A percentile compares a stretch with the other conserved stretches of the same genome.
Conservation (phyloP, 139 green algal genomes). For the Closterium sp. region DNA sequence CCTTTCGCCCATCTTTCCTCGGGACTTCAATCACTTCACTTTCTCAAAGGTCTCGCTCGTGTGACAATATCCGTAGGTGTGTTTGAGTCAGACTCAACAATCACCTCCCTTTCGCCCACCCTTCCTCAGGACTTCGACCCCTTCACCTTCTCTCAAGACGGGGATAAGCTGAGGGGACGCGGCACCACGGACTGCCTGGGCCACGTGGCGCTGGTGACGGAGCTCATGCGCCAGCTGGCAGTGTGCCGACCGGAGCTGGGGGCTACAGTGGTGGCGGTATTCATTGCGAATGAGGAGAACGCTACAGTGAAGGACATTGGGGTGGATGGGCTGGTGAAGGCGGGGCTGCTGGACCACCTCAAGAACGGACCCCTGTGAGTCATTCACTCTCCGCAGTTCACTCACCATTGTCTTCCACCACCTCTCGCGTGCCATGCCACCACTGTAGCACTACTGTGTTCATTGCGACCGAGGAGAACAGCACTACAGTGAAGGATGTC, state of each 20-base stretch:
- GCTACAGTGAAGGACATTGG: slow-evolving; percentile 66
- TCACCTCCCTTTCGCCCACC: too few relatives aligned
- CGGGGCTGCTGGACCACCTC: slow-evolving; percentile 60
- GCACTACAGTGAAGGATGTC: too few relatives aligned
- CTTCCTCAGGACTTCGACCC: slow-evolving; percentile 61
- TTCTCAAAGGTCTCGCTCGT: too few relatives aligned
- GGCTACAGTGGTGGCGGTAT: slow-evolving; percentile 66
- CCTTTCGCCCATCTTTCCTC: too few relatives aligned
- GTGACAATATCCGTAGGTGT: too few relatives aligned
- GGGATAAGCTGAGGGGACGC: slow-evolving; percentile 67
- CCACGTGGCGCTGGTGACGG: slow-evolving; percentile 72
- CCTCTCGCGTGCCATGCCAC: too few relatives aligned
- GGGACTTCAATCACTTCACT: slow-evolving; percentile 68
- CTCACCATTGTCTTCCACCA: neutral
- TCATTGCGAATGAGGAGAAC: slow-evolving; percentile 77
- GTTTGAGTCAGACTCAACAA: too few relatives aligned
- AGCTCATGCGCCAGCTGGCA: slow-evolving; percentile 63
- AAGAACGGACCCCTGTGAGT: slow-evolving; percentile 56
- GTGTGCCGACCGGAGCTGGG: slow-evolving; percentile 57
- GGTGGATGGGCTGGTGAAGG: slow-evolving; percentile 67
- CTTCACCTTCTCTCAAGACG: slow-evolving; percentile 66
- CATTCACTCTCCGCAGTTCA: neutral
- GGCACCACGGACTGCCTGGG: slow-evolving; percentile 79
- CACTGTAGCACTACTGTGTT: too few relatives aligned
- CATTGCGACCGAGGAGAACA: neutral